These are phyloP conservation scores for Ceratopteris richardii DNA, from an alignment of 75 land plant genomes.

Conservation along the genomic window DNA sequence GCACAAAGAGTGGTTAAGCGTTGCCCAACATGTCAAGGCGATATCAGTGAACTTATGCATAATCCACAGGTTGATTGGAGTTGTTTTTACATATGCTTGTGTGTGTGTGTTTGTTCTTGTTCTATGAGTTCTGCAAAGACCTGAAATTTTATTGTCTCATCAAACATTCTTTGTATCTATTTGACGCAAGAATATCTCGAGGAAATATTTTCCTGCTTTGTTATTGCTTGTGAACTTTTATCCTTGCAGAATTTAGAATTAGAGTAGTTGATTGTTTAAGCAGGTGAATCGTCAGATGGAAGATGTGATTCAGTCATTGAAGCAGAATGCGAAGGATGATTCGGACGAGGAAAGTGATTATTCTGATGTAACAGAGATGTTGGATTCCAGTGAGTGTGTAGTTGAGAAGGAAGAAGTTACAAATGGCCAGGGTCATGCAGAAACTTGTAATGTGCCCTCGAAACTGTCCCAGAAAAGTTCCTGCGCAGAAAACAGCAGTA, in stretches of 20 bases:
- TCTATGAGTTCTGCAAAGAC: no score
- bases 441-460: not conserved
- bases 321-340: slow-evolving; percentile 20
- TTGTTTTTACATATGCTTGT: no score
- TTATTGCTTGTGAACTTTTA: no score
- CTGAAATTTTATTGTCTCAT: no score
- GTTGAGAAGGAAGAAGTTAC: not conserved
- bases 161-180: no score
- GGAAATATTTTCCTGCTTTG: no score
- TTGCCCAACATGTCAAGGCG: slow-evolving; percentile 67
- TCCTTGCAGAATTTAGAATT: no score
- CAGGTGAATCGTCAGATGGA: slow-evolving; percentile 42
- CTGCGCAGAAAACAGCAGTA: no score
- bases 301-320: slow-evolving; percentile 26
- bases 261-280: no score
- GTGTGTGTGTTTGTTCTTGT: no score
- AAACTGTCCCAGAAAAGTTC: no score
- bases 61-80: slow-evolving; percentile 51
- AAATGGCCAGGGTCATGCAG: not conserved
- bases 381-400: not conserved
- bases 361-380: slow-evolving; percentile 9
- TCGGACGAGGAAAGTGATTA: slow-evolving; percentile 7
- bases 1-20: slow-evolving; percentile 52
- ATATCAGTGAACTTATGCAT: slow-evolving; percentile 62
- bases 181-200: no score